Conservation (phyloP, 768 basidiomycete species). For the Podaxis sp. region DNA sequence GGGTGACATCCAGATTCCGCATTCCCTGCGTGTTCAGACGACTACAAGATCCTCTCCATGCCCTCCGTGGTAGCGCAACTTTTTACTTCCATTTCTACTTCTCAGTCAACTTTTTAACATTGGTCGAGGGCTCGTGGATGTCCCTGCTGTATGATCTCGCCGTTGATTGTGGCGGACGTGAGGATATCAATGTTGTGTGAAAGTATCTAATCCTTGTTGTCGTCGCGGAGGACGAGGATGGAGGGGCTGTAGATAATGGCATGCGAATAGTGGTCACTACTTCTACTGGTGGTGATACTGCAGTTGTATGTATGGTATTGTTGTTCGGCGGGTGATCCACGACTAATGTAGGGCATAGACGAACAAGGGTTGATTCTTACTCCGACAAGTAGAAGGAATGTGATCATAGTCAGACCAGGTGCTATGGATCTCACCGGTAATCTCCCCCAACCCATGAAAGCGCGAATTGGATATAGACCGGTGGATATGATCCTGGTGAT, state of each 20-base stretch:
- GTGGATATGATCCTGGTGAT: no score
- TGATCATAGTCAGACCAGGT: no score
- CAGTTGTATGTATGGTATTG: constrained; percentile 56
- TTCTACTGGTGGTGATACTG: constrained; percentile 27
- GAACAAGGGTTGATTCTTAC: constrained; percentile 71
- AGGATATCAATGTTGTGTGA: constrained; percentile 61
- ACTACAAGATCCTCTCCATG: constrained; percentile 48
- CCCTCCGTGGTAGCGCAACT: constrained; percentile 54
- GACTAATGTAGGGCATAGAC: constrained; percentile 58
- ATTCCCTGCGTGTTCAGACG: constrained; percentile 57
- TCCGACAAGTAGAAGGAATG: constrained; percentile 27
- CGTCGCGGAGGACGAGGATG: constrained; percentile 54
- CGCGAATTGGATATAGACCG: no score
- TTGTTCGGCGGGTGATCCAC: constrained; percentile 46
- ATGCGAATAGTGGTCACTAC: constrained; percentile 59
- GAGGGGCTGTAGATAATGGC: constrained; percentile 70
- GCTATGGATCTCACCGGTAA: no score
- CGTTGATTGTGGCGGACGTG: constrained; percentile 68
- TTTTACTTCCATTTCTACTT: constrained; percentile 16
- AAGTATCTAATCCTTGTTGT: constrained; percentile 45
- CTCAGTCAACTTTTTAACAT: background rate
- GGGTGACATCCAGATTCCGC: constrained; percentile 30
- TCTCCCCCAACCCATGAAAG: no score
- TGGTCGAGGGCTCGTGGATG: background rate
- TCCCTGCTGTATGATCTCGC: constrained; percentile 30